Conservation (phyloP, 441 rosid species). For the Adansonia grandidieri region DNA sequence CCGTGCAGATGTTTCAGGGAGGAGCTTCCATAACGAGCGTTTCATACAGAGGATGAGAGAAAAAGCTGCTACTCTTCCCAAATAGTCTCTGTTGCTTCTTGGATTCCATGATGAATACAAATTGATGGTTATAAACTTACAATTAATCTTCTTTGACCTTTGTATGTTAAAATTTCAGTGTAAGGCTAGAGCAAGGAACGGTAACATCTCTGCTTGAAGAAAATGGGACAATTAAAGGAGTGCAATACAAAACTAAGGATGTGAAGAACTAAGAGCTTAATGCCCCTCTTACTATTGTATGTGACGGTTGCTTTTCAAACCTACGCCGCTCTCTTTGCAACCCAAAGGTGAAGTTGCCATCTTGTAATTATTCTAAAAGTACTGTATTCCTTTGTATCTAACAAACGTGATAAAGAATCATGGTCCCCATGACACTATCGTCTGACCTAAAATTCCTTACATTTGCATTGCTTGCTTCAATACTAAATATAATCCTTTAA, state of each 20-base stretch:
- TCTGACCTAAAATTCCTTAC: neutral
- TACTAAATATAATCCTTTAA: constrained; percentile 9
- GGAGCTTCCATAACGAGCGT: constrained; percentile 82
- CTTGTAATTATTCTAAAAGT: neutral
- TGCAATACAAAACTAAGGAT: constrained; percentile 77
- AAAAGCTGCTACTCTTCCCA: constrained; percentile 65
- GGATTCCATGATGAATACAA: neutral
- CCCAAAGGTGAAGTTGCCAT: constrained; percentile 59
- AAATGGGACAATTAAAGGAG: constrained; percentile 66
- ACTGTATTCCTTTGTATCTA: neutral
- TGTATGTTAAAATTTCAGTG: constrained; percentile 42
- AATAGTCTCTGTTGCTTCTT: constrained; percentile 37
- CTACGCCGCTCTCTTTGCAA: constrained; percentile 77
- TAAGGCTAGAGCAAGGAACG: constrained; percentile 72
- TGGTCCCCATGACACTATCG: neutral
- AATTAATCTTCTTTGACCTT: constrained; percentile 7
- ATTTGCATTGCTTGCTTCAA: neutral
- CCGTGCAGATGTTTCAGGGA: constrained; percentile 65
- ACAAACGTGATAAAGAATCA: neutral
- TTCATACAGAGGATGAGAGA: constrained; percentile 80
- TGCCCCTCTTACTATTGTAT: constrained; percentile 85
- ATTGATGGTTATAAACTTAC: neutral
- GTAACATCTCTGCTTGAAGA: constrained; percentile 78
- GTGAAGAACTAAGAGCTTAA: constrained; percentile 48
- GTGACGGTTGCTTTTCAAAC: constrained; percentile 91